Evolutionary conservation across 148 eudicot genomes (phyloP), one percentile per base, ranked within the genome.

Genomic region (Silene uniflora): DNA sequence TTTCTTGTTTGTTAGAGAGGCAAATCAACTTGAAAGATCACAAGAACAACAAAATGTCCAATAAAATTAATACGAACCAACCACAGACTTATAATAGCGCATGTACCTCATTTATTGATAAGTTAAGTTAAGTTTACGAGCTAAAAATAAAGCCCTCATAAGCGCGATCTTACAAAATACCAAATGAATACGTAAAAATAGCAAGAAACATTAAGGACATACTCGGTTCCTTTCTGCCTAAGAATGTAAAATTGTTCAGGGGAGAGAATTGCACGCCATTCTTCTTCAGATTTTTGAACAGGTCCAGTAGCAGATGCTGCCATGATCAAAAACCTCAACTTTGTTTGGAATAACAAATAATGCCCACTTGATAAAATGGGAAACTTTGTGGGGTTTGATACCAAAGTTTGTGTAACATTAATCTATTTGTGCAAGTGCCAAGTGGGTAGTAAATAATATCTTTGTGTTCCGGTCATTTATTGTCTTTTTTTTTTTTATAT

Each of bases 221-320:
- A 95, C 98, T 95, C 98, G 0, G n/a, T n/a, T n/a, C n/a, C n/a
- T n/a, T n/a, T n/a, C n/a, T n/a, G n/a, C n/a, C n/a, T n/a, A n/a
- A n/a, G 88, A 76, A 95, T 92, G 39, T 85, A 87, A 67, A 95
- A 95, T 83, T 92, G 97, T 73, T 95, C 90, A 39, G 97, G 98
- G 73, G 99, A 92, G 39, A 95, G 89, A 85, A 95, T 19, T 0
- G 98, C 94, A 63, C 93, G 93, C 99, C 99, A 95, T 62, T 92
- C 99, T 7, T 95, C 99, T 72, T 95, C 99, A 23, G 99, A 88
- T 75, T 90, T 95, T 80, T 84, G 88, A 77, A 81, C 85, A 1
- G 92, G 79, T 49, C 84, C 87, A n/a, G 85, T 59, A 24, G 83
- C 67, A 52, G 73, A 70, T 29, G 89, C 81, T 81, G 91, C 88